Evolutionary conservation across 805 yeast species (phyloP).

Genomic region (Ogataea nonfermentans): DNA sequence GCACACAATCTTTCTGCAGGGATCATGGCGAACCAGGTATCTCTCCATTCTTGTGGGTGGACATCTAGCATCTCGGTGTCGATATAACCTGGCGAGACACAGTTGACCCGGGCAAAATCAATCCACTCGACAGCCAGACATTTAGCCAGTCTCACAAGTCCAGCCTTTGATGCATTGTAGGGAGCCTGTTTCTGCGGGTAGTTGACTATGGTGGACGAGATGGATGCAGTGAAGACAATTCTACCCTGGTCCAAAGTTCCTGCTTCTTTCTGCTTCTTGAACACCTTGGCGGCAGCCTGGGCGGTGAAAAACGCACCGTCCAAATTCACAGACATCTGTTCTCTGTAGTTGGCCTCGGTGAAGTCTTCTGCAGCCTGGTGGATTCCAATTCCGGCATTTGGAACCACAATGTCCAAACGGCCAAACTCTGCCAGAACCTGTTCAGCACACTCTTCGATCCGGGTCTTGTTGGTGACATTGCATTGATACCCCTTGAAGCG

Average conservation of each 20-base stretch:
- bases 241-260: constrained; percentile 35
- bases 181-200: constrained; percentile 49
- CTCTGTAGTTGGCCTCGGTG: constrained; percentile 25
- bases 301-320: constrained; percentile 50
- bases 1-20: constrained; percentile 47
- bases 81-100: constrained; percentile 48
- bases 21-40: constrained; percentile 26
- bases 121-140: constrained; percentile 47
- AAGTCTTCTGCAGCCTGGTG: constrained; percentile 36
- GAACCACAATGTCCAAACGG: constrained; percentile 41
- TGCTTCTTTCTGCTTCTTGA: constrained; percentile 39
- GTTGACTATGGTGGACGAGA: constrained; percentile 49
- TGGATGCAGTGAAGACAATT: constrained; percentile 48
- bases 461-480: constrained; percentile 32
- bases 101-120: constrained; percentile 45
- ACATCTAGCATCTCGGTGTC: constrained; percentile 39
- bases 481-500: constrained; percentile 30
- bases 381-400: constrained; percentile 39
- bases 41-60: constrained; percentile 25
- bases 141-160: constrained; percentile 42
- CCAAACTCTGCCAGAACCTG: constrained; percentile 36
- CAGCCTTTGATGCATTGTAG: constrained; percentile 46
- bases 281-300: constrained; percentile 44
- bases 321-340: constrained; percentile 45
- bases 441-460: constrained; percentile 29